Base-by-base conservation (phyloP, 2,329 filamentous ascomycete genomes). In the Cryphonectria naterciae region DNA sequence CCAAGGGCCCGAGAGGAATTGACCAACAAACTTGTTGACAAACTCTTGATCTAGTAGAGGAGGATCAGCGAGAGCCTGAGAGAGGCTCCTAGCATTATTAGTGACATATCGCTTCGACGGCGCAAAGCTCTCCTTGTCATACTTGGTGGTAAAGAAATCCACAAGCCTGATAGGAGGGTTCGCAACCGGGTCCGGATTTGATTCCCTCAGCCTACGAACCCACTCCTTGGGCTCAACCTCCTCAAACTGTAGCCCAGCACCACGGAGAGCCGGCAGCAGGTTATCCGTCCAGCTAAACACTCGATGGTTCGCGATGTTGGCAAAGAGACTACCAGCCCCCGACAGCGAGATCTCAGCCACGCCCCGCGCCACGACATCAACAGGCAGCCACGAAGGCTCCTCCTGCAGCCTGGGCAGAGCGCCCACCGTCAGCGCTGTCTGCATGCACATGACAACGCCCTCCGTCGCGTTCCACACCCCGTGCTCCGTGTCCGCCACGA, bases 161-260 rank as follows among this genome's bases (percentile, higher is more conserved):
- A 87, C 71, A 1, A 88, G 78, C 76, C 87, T 88, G 73, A 87
- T 81, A 0, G 84, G 81, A 15, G 86, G 86, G 73, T 88, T 88
- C 22, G 73, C 77, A 6, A 79, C 72, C 0, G 84, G 82, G 65
- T 87, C 83, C 0, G 80, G 78, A 64, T 85, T 80, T 0, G 83
- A 85, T 2, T 73, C 78, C 2, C 83, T 78, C 8, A 88, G 76
- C 1, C 81, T 77, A 0, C 75, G 73, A 37, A 87, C 76, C 85
- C 85, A 86, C 70, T 85, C 80, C 11, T 75, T 76, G 0, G 80
- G 79, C 5, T 81, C 77, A 0, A 87, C 83, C 4, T 81, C 79
- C 1, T 82, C 78, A n/a, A 86, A 86, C 13, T 80, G 70, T 1
- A 87, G 76, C 0, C 85, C 85, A 0, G 83, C 81, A 0, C 73